Conservation (phyloP, 148 eudicot species). For the Pouteria glomerata region DNA sequence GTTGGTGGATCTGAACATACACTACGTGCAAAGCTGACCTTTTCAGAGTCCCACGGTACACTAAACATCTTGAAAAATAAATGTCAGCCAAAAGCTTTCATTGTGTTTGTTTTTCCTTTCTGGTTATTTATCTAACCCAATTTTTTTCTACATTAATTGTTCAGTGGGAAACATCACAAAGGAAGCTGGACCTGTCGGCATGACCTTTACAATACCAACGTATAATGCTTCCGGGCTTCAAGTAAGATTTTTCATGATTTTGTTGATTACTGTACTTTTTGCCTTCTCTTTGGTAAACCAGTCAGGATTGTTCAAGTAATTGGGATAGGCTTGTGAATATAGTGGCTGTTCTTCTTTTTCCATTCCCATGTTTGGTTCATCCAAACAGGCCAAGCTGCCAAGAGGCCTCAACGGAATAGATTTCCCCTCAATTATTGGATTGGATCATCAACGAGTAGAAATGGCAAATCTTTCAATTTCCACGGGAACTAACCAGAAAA, state of each 20-base stretch:
- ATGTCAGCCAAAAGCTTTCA: neutral
- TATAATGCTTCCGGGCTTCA: constrained; percentile 91
- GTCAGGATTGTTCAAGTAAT: neutral
- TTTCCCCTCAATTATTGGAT: too few relatives aligned
- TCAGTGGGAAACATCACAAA: constrained; percentile 77
- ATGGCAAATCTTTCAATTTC: too few relatives aligned
- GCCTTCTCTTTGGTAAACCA: neutral
- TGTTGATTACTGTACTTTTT: neutral
- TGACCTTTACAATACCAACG: constrained; percentile 98
- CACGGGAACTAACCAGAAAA: too few relatives aligned
- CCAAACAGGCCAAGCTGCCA: too few relatives aligned
- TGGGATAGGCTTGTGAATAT: neutral
- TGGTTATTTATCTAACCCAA: constrained; percentile 1
- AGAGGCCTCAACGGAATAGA: too few relatives aligned
- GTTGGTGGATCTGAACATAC: constrained; percentile 96
- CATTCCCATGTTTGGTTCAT: neutral
- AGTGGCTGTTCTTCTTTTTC: neutral
- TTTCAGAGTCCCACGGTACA: constrained; percentile 85
- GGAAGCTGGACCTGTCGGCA: constrained; percentile 97
- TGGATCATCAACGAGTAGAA: too few relatives aligned
- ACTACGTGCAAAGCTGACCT: constrained; percentile 78
- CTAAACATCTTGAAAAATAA: neutral
- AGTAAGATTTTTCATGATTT: constrained; percentile 33
- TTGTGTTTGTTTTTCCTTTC: neutral
- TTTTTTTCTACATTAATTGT: neutral